Base-by-base conservation (phyloP, 2,329 filamentous ascomycete genomes). In the Pestalotiopsis sp. region DNA sequence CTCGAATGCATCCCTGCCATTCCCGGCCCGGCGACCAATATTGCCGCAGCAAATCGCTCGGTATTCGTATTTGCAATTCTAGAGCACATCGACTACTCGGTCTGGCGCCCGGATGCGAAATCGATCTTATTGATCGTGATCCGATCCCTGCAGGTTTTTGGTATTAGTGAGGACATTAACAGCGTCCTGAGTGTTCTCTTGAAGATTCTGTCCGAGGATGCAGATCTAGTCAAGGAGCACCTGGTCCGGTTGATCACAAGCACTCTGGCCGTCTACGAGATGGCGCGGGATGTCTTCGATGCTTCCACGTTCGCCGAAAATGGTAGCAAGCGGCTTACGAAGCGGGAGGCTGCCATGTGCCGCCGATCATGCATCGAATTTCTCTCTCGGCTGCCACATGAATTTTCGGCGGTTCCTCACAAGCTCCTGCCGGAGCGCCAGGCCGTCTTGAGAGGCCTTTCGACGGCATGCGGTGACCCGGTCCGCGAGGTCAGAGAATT, bases 51-150 rank as follows among this genome's bases (percentile, higher is more conserved):
- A 1, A 84, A 84, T 69, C 83, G 83, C 65, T 81, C 85, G 38
- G 80, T 87, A 36, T 83, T 82, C 2, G 80, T 85, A 5, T 79
- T 90, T 4, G 78, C 84, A 0, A 80, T 87, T 61, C 78, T 88
- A 7, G 83, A 81, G 69, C 82, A 87, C 73, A 82, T 89, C 68
- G 78, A 77, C 20, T 87, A 84, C 66, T 75, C 80, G 2, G 82
- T 88, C 20, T 90, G 87, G 74, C 82, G 87, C 58, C 82, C 84
- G 17, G 87, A 90, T 63, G 77, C 82, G 0, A 80, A 80, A 4
- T 75, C 78, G 40, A 79, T 89, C 5, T 77, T 87, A 3, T 83
- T 85, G 9, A 79, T 89, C 17, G 80, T 85, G 5, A 83, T 90
- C 40, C 81, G 82, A 0, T 80, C 83, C 0, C 78, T 87, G 5